phyloP scores from a whole-genome alignment of 176 grass and related monocot species.

The Typha latifolia region DNA sequence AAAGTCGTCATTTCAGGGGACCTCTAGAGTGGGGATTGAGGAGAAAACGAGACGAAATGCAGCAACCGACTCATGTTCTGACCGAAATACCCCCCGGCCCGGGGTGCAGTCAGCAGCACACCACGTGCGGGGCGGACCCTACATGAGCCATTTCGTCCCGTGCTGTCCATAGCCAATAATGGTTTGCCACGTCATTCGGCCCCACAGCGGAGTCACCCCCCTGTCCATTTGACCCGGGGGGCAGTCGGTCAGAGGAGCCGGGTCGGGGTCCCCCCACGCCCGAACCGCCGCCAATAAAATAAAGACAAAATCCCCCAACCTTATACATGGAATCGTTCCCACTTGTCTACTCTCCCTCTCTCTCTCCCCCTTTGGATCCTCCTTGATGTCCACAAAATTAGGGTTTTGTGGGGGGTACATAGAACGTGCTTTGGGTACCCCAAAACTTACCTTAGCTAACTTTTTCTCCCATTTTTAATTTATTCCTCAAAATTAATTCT shows the following conservation, averaged over 20 bases:
- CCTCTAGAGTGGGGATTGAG: not conserved
- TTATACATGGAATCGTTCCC: not conserved
- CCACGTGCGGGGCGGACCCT: slow-evolving; percentile 11
- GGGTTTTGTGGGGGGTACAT: slow-evolving; percentile 4
- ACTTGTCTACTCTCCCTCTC: not conserved
- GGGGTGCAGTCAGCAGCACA: not conserved
- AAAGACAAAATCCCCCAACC: not conserved
- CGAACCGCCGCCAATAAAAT: slow-evolving; percentile 24
- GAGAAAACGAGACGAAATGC: not conserved
- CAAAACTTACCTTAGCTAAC: not conserved
- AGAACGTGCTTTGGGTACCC: not conserved
- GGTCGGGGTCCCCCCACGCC: slow-evolving; percentile 55
- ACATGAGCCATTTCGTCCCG: not conserved
- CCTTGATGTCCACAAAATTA: not conserved
- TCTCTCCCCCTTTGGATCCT: not conserved
- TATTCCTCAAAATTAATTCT: not conserved
- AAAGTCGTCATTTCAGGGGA: not conserved
- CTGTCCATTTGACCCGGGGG: slow-evolving; percentile 56
- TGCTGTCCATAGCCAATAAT: not conserved
- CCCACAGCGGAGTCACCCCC: not conserved
- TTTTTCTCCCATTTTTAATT: not conserved
- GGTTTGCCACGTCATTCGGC: slow-evolving; percentile 29
- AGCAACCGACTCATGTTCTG: not conserved
- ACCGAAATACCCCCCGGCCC: not conserved
- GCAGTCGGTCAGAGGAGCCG: slow-evolving; percentile 35